A percentile compares a stretch with the other conserved stretches of the same genome.
These are phyloP conservation scores for Cladosporium sp. DNA, from an alignment of 2,329 filamentous ascomycete genomes.

Conservation along the genomic window DNA sequence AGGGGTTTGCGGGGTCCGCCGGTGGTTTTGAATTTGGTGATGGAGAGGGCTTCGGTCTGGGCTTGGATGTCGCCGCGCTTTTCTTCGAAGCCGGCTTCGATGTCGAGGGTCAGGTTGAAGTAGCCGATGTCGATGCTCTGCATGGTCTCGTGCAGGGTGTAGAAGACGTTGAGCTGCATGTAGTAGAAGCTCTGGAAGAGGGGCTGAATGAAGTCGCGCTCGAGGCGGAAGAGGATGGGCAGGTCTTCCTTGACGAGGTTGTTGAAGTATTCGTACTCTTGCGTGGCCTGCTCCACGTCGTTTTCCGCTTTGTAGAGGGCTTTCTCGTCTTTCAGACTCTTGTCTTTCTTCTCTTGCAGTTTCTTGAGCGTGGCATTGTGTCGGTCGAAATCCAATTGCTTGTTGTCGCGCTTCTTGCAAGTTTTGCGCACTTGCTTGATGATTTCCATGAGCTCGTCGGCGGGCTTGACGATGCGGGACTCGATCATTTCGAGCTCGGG, in stretches of 20 bases:
- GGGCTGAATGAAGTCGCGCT: constrained; percentile 91
- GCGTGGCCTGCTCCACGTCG: constrained; percentile 83
- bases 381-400: constrained; percentile 93
- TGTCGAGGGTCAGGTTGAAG: constrained; percentile 85
- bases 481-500: constrained; percentile 99
- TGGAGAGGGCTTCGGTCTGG: constrained; percentile 73
- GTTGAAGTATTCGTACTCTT: constrained; percentile 98
- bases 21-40: constrained; percentile 87
- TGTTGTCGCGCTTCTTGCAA: constrained; percentile 86
- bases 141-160: constrained; percentile 97
- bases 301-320: constrained; percentile 92
- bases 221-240: constrained; percentile 82
- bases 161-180: constrained; percentile 99
- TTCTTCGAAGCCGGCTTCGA: constrained; percentile 83
- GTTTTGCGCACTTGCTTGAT: constrained; percentile 94
- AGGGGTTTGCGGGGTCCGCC: constrained; percentile 54
- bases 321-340: constrained; percentile 93
- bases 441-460: constrained; percentile 87
- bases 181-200: constrained; percentile 99
- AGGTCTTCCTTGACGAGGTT: constrained; percentile 93
- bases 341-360: constrained; percentile 95
- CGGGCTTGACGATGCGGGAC: constrained; percentile 79
- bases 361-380: constrained; percentile 82
- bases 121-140: constrained; percentile 96
- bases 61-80: constrained; percentile 88